Percentiles rank a stretch among this genome's conserved stretches.
Evolutionary conservation across 2,329 filamentous ascomycete species (phyloP).

Genomic region (Tolypocladium amazonense): DNA sequence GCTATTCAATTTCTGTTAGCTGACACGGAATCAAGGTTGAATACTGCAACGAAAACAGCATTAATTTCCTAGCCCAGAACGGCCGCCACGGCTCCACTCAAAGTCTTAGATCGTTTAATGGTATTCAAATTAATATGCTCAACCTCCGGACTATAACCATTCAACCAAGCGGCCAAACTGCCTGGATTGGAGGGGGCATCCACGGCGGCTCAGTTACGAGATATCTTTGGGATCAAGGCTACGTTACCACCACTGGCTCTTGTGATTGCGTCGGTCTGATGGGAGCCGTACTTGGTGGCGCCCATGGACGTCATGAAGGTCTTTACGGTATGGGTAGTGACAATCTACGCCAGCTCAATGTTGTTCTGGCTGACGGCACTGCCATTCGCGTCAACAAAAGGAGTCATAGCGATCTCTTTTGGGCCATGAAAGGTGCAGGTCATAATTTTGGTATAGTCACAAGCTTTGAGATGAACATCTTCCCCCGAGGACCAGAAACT

Average conservation of each 20-base stretch:
- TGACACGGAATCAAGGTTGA: conserved; percentile 5
- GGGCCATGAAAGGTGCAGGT: conserved; percentile 22
- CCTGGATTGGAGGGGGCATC: not conserved
- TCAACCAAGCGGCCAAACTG: not conserved
- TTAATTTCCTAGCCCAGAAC: conserved; percentile 10
- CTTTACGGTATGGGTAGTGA: conserved; percentile 20
- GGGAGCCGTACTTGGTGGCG: conserved; percentile 18
- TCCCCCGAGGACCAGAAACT: conserved; percentile 9
- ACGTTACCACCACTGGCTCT: not conserved
- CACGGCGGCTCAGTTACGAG: not conserved
- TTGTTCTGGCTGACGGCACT: conserved; percentile 20
- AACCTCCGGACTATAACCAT: conserved; percentile 6
- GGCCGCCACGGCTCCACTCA: conserved; percentile 10
- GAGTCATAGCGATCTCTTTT: conserved; percentile 21
- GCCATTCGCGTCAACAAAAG: conserved; percentile 7
- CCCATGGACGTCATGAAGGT: conserved; percentile 18
- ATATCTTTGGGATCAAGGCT: conserved; percentile 6
- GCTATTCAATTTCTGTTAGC: too few species aligned
- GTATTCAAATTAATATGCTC: conserved; percentile 12
- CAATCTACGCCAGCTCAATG: conserved; percentile 19
- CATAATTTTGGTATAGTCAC: conserved; percentile 24
- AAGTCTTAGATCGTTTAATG: conserved; percentile 8
- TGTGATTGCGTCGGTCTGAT: conserved; percentile 13
- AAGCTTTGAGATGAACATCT: conserved; percentile 18
- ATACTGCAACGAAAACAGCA: conserved; percentile 11